These are phyloP conservation scores for Ascochyta rabiei DNA, from an alignment of 2,329 filamentous ascomycete species.

Conservation along the genomic window DNA sequence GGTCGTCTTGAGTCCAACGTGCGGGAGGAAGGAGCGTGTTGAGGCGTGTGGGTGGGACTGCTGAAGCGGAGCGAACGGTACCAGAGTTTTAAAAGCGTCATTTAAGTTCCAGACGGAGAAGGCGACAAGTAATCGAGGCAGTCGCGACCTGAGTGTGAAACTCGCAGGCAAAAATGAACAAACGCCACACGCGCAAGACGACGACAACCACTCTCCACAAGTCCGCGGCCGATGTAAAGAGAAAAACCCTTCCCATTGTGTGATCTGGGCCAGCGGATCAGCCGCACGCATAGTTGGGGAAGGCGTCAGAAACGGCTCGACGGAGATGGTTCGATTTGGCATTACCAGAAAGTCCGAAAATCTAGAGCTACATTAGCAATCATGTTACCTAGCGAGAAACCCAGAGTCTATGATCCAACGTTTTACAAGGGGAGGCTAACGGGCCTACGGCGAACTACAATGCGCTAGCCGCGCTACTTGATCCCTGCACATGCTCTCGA, in stretches of 20 bases:
- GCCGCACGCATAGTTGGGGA: slow-evolving; percentile 4
- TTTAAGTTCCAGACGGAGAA: slow-evolving; percentile 6
- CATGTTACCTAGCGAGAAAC: slow-evolving; percentile 15
- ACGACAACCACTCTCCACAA: neutral
- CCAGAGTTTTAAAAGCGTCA: slow-evolving; percentile 12
- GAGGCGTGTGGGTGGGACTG: slow-evolving; percentile 14
- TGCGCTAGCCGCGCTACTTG: slow-evolving; percentile 2
- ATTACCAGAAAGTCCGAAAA: slow-evolving; percentile 9
- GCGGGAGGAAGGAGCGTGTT: slow-evolving; percentile 14
- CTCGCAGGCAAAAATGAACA: slow-evolving; percentile 7
- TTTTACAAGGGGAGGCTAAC: slow-evolving; percentile 9
- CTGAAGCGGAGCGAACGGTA: slow-evolving; percentile 17
- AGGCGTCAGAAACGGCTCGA: slow-evolving; percentile 10
- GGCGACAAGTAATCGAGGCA: slow-evolving; percentile 4
- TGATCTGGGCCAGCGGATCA: slow-evolving; percentile 1
- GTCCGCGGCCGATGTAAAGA: slow-evolving; percentile 13
- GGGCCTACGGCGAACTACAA: slow-evolving; percentile 11
- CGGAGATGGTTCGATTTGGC: slow-evolving; percentile 13
- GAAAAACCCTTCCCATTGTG: slow-evolving; percentile 6
- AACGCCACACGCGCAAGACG: neutral
- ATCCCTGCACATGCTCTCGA: neutral
- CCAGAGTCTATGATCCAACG: slow-evolving; percentile 15
- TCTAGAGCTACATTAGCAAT: slow-evolving; percentile 21
- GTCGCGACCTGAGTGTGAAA: slow-evolving; percentile 2
- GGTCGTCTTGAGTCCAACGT: slow-evolving; percentile 6